Evolutionary conservation across 1,139 yeast species (phyloP), one percentile per base, ranked within the genome.

Genomic region (Magnusiomyces tetraspermus): DNA sequence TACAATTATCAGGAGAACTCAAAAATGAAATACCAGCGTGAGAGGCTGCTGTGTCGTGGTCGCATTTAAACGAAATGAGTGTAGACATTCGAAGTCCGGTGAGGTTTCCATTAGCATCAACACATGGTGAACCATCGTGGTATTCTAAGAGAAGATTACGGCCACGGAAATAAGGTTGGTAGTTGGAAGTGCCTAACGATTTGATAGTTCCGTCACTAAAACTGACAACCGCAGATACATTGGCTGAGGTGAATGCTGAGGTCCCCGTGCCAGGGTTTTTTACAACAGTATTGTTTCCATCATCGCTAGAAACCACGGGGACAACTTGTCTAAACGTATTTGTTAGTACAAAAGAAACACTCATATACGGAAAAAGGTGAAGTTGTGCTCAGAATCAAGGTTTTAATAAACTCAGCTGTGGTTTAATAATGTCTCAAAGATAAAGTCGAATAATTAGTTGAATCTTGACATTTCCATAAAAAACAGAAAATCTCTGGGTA

Each of bases 1-100:
- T 79, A 67, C 97, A 89, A 56, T 87, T 85, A 67, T 86, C 78
- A 40, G 78, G 66, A n/a, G 80, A 79, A 0, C 95, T 94, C 36
- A 89, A 76, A 63, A 77, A 88, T 8, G 87, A 76, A 1, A 88
- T 73, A 45, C 78, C 73, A 0, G 94, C 95, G 79, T 71, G 48
- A 49, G 57, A 31, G 49, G 53, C 24, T 54, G 77, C 68, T 65
- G 85, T 77, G 53, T 85, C 92, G 55, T 86, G 75, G 66, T 88
- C 96, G 68, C 96, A 89, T 19, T 84, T 78, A 60, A 89, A 86
- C 17, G 86, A 77, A 50, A 89, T 67, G 2, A 86, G 69, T 1
- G 95, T 78, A 2, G 92, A 80, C 62, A 78, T 82, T 50, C 79
- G 71, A 53, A 78, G 58, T 13, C 67, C 67, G 36, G 76, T 74